phyloP scores from a whole-genome alignment of 768 basidiomycete genomes.

The Russula sp. region DNA sequence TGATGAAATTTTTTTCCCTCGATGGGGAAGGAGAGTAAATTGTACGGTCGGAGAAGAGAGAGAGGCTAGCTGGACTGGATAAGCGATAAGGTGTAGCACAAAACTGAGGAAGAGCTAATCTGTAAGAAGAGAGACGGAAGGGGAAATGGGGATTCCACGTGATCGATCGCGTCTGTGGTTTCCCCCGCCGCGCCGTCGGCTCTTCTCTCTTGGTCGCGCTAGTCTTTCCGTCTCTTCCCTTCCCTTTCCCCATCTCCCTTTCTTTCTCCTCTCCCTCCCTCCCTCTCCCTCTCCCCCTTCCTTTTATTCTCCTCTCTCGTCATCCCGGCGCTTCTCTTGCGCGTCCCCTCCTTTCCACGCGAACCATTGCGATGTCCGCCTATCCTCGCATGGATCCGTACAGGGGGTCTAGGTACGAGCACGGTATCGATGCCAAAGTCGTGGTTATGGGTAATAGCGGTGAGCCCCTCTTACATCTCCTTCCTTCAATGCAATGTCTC shows the following conservation, averaged over 20 bases:
- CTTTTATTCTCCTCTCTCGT: constrained; percentile 35
- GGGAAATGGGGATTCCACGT: background rate
- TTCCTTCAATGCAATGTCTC: background rate
- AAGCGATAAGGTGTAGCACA: background rate
- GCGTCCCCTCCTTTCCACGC: constrained; percentile 31
- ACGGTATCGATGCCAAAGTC: constrained; percentile 91
- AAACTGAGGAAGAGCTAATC: background rate
- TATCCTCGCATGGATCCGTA: constrained; percentile 64
- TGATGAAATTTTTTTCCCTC: background rate
- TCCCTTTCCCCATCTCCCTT: constrained; percentile 23
- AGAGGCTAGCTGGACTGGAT: background rate
- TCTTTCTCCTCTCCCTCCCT: constrained; percentile 35
- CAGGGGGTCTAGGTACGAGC: constrained; percentile 66
- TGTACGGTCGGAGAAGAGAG: background rate
- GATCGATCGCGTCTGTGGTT: background rate
- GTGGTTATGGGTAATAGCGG: constrained; percentile 88
- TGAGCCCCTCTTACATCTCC: constrained; percentile 34
- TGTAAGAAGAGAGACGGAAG: background rate
- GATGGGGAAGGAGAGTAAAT: background rate
- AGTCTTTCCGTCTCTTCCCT: constrained; percentile 37
- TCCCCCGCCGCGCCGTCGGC: background rate
- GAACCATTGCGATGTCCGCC: constrained; percentile 48
- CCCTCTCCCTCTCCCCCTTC: background rate
- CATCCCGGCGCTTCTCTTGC: constrained; percentile 46
- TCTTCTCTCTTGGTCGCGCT: background rate